Evolutionary conservation across 2,329 filamentous ascomycete genomes (phyloP), one percentile per base, ranked within the genome.

Genomic region (Fusarium sambucinum): DNA sequence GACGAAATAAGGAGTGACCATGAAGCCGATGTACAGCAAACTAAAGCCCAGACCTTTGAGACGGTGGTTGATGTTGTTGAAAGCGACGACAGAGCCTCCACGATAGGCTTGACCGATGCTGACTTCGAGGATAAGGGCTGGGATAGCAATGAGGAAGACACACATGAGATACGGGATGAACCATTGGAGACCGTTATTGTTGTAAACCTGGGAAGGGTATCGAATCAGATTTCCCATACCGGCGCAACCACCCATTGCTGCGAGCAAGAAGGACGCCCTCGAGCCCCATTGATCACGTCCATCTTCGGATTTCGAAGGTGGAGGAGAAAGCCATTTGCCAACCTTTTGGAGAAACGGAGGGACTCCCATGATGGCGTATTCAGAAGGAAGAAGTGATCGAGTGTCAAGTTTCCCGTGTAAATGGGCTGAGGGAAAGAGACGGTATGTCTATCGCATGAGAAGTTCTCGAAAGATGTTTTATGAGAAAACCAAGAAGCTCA

Each of bases 21-120:
- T 77, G 55, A 85, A 84, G 53, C 83, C 82, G 52, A 87, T 81
- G 57, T 86, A 82, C 19, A 87, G 76, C 3, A 85, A 77, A 11
- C 82, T 84, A 45, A 87, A 76, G 0, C 86, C 86, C 4, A 84
- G 79, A 4, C 86, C 86, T 66, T 85, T 86, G 33, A 87, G 77
- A 10, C 85, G 80, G 52, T 80, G 76, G 69, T 86, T 81, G 61
- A 88, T 77, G 66, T 83, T 85, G 77, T 85, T 83, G 72, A 81
- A 87, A 6, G 85, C 85, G 54, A 87, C 83, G 38, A 86, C 83
- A 5, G 81, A 83, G 14, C 85, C 85, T 38, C 84, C 85, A 14
- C 85, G 84, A 70, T 87, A 86, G 6, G 85, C 85, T 69, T 87
- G 91, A 46, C 93, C 93, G 53, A 92, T 93, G 54, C 91, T 91